phyloP scores from a whole-genome alignment of 768 basidiomycete species.

The Mycena albidolilacea region DNA sequence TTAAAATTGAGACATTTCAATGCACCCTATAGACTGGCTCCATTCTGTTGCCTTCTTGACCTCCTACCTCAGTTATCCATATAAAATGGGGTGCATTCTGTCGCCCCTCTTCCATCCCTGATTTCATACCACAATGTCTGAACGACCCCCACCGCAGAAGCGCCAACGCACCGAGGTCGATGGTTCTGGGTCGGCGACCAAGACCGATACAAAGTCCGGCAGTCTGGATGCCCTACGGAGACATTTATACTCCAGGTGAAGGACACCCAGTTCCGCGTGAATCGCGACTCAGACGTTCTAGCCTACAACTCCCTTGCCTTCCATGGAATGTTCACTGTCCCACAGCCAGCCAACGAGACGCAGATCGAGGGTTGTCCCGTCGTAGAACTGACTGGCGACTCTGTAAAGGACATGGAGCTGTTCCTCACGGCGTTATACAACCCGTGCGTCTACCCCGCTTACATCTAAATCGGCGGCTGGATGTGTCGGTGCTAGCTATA shows the following conservation, averaged over 20 bases:
- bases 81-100: too few species aligned
- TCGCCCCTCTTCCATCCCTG: too few species aligned
- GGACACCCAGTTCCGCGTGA: conserved; percentile 17
- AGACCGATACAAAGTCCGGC: not conserved
- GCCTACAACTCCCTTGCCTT: conserved; percentile 5
- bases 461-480: not conserved
- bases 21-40: too few species aligned
- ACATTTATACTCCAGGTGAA: conserved; percentile 19
- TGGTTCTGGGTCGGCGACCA: not conserved
- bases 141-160: not conserved
- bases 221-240: conserved; percentile 30
- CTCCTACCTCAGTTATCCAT: too few species aligned
- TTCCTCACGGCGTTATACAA: conserved; percentile 6
- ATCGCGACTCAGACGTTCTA: conserved; percentile 16
- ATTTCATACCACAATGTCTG: not conserved
- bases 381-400: conserved; percentile 3
- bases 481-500: not conserved
- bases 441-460: not conserved
- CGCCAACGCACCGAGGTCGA: conserved; percentile 4
- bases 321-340: not conserved
- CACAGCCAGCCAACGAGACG: conserved; percentile 1
- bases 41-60: too few species aligned
- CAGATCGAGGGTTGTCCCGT: conserved; percentile 6
- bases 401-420: conserved; percentile 1
- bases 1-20: too few species aligned